A percentile compares a stretch with the other conserved stretches of the same genome.
phyloP scores from a whole-genome alignment of 129 eudicot species.

The Chrysanthemum seticuspe region DNA sequence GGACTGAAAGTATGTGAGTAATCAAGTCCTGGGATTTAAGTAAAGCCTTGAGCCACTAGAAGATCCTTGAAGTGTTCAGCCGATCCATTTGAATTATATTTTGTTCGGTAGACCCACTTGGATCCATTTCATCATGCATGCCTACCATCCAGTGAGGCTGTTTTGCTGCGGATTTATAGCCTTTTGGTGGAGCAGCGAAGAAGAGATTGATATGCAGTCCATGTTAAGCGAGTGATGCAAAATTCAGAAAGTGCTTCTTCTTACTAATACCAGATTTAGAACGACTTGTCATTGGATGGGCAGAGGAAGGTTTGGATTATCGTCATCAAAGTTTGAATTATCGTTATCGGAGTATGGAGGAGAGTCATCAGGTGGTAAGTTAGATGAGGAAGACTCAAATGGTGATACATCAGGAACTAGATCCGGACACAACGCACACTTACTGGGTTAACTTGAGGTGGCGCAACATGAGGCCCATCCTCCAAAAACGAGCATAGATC shows the following conservation, averaged over 20 bases:
- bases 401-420: not conserved
- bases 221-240: not conserved
- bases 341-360: not conserved
- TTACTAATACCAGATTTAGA: constrained; percentile 1
- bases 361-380: not conserved
- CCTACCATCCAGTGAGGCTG: too few relatives aligned
- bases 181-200: too few relatives aligned
- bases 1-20: not conserved
- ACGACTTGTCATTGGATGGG: not conserved
- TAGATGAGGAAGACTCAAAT: not conserved
- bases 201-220: not conserved
- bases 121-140: too few relatives aligned
- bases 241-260: not conserved
- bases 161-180: too few relatives aligned
- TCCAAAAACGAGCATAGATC: not conserved
- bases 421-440: too few relatives aligned
- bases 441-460: not conserved
- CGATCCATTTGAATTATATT: too few relatives aligned
- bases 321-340: too few relatives aligned
- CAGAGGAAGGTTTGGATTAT: not conserved
- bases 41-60: too few relatives aligned
- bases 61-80: too few relatives aligned
- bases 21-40: not conserved
- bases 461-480: not conserved
- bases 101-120: too few relatives aligned